Evolutionary conservation across 768 basidiomycete genomes (phyloP), one percentile per base, ranked within the genome.

Genomic region (Leccinum arenicola): DNA sequence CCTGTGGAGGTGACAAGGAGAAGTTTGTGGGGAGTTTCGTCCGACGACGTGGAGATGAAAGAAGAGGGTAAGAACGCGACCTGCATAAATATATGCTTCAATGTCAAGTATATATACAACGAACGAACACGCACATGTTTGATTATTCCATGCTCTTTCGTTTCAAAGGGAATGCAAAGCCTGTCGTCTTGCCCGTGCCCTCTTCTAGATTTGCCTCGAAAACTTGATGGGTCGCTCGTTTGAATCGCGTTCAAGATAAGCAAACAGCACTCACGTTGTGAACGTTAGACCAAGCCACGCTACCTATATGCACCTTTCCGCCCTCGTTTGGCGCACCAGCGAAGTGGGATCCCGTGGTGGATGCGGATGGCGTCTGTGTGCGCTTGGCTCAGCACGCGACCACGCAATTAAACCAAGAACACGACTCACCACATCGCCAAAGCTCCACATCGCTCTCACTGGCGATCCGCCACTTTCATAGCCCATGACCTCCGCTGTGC

Each of bases 1-100:
- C 92, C 93, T 2, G 88, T 87, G n/a, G 83, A 82, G 0, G 90
- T 90, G 1, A 86, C 85, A 19, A 93, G 56, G 19, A 86, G 69
- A 6, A 86, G 43, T 57, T 58, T 69, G 40, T 69, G 57, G 58
- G 17, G 81, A 76, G 77, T 61, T 17, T 80, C 74, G 7, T 67
- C 74, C 55, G 66, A 64, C 29, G 73, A 66, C 21, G 21, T 10
- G 1, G 77, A 73, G 57, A 6, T 8, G 17, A 78, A 76, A 17
- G 75, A 76, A 5, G 78, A 73, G 54, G 87, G 66, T 4, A 14
- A 83, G 52, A 87, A 70, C 2, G 85, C 78, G 38, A 80, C 77
- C 85, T 87, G 61, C 1, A 38, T 19, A 19, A 17, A 40, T 29
- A 21, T 57, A 33, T 52, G 54, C 56, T 25, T 50, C 29, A 14